A percentile compares a stretch with the other conserved stretches of the same genome.
phyloP scores from a whole-genome alignment of 768 basidiomycete species.

The Tricholoma sp. region DNA sequence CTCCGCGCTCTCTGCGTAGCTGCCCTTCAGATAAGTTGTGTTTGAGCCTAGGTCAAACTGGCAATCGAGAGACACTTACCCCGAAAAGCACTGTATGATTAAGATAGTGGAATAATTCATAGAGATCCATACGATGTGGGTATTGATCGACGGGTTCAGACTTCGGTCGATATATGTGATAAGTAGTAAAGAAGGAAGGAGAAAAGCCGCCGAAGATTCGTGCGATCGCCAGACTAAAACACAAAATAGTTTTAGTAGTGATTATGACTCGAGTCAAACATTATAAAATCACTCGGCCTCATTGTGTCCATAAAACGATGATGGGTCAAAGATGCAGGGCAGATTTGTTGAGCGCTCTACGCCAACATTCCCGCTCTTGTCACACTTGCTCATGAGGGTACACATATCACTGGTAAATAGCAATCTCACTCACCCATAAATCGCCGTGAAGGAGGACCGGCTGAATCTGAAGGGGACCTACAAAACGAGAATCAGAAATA shows the following conservation, averaged over 20 bases:
- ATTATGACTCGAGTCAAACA: too few species aligned
- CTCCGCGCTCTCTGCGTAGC: constrained; percentile 51
- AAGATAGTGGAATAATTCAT: constrained; percentile 76
- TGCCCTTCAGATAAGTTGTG: constrained; percentile 26
- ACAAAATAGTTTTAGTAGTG: not conserved
- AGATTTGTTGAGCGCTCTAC: constrained; percentile 45
- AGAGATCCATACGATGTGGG: constrained; percentile 57
- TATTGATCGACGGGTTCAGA: constrained; percentile 63
- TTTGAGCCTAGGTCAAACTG: too few species aligned
- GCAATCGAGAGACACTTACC: constrained; percentile 36
- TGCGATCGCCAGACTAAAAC: constrained; percentile 62
- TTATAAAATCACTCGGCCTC: constrained; percentile 64
- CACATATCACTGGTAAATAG: not conserved
- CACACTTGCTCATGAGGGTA: constrained; percentile 1
- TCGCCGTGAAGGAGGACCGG: constrained; percentile 78
- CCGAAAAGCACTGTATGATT: constrained; percentile 80
- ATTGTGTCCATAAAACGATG: constrained; percentile 75
- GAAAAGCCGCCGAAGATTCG: constrained; percentile 78
- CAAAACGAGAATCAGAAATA: not conserved
- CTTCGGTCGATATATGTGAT: constrained; percentile 59
- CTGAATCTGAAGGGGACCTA: constrained; percentile 46
- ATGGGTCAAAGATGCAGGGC: constrained; percentile 74
- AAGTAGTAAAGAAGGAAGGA: constrained; percentile 53
- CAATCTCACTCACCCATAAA: constrained; percentile 54
- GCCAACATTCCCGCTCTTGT: constrained; percentile 71